Evolutionary conservation across 1,284 basidiomycete species (phyloP).

Genomic region (Sutorius eximius): DNA sequence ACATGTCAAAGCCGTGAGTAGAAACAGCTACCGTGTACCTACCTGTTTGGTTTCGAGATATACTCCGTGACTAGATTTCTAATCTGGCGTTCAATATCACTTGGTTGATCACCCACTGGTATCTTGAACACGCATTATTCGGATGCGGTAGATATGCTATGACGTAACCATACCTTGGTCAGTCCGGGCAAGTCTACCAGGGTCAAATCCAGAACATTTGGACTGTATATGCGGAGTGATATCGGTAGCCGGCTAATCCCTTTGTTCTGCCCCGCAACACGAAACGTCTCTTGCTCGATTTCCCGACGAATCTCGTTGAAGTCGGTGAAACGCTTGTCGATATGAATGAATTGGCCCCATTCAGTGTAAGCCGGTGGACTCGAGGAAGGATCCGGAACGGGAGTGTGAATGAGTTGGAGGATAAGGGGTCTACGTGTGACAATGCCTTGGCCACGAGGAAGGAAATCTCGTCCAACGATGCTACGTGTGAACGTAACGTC

Average conservation of each 20-base stretch:
- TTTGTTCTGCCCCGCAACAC: conserved; percentile 99
- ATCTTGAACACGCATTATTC: conserved; percentile 50
- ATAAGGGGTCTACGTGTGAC: conserved; percentile 95
- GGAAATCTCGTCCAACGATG: conserved; percentile 94
- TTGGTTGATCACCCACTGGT: conserved; percentile 86
- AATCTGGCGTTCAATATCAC: conserved; percentile 97
- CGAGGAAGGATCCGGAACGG: conserved; percentile 50
- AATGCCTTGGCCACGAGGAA: conserved; percentile 92
- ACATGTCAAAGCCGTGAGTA: conserved; percentile 1
- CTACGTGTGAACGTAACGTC: conserved; percentile 40
- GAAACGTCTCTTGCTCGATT: conserved; percentile 97
- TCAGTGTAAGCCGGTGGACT: conserved; percentile 59
- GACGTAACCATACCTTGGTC: conserved; percentile 73
- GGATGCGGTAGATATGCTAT: not conserved
- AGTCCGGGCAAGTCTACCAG: conserved; percentile 95
- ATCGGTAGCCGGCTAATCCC: conserved; percentile 96
- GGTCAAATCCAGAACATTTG: conserved; percentile 93
- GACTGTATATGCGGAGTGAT: conserved; percentile 92
- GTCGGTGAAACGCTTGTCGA: conserved; percentile 95
- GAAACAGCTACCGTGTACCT: conserved; percentile 19
- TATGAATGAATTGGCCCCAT: conserved; percentile 96
- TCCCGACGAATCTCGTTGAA: conserved; percentile 93
- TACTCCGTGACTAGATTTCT: conserved; percentile 92
- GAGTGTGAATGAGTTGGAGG: conserved; percentile 92
- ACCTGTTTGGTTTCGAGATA: conserved; percentile 97